phyloP scores from a whole-genome alignment of 2,329 filamentous ascomycete genomes.

The Madurella fahalii region DNA sequence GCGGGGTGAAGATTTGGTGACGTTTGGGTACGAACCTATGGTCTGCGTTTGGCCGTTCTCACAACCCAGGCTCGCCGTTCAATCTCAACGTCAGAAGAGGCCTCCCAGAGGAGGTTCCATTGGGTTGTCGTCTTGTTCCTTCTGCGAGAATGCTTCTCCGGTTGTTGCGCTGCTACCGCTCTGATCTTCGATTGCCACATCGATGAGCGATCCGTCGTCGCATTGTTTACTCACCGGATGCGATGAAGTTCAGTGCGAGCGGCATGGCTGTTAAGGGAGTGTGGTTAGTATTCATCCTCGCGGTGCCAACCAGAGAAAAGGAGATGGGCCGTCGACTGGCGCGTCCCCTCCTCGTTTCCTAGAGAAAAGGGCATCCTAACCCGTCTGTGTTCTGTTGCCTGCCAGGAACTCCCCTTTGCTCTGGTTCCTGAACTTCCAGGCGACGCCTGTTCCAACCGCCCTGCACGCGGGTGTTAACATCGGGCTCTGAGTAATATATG shows the following conservation, averaged over 20 bases:
- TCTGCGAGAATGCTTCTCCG: constrained; percentile 17
- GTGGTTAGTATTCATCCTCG: constrained; percentile 30
- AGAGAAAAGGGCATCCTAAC: constrained; percentile 46
- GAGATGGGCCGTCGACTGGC: background rate
- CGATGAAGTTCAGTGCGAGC: constrained; percentile 84
- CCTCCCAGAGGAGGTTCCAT: constrained; percentile 7
- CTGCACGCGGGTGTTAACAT: constrained; percentile 37
- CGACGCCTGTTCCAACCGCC: constrained; percentile 57
- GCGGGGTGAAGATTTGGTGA: constrained; percentile 19
- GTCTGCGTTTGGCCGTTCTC: constrained; percentile 12
- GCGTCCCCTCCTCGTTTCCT: background rate
- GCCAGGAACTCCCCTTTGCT: constrained; percentile 68
- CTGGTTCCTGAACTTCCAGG: constrained; percentile 58
- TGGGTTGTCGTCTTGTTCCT: constrained; percentile 20
- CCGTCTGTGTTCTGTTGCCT: constrained; percentile 77
- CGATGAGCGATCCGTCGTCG: constrained; percentile 25
- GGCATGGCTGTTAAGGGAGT: constrained; percentile 57
- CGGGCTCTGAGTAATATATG: background rate
- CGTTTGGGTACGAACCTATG: constrained; percentile 41
- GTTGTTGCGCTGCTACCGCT: constrained; percentile 55
- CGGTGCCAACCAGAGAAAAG: background rate
- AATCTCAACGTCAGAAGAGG: background rate
- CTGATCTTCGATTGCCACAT: constrained; percentile 39
- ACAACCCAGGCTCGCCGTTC: background rate
- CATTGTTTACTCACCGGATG: constrained; percentile 71